Evolutionary conservation across 768 basidiomycete genomes (phyloP), one percentile per base, ranked within the genome.

Genomic region (Suillus bovinus): DNA sequence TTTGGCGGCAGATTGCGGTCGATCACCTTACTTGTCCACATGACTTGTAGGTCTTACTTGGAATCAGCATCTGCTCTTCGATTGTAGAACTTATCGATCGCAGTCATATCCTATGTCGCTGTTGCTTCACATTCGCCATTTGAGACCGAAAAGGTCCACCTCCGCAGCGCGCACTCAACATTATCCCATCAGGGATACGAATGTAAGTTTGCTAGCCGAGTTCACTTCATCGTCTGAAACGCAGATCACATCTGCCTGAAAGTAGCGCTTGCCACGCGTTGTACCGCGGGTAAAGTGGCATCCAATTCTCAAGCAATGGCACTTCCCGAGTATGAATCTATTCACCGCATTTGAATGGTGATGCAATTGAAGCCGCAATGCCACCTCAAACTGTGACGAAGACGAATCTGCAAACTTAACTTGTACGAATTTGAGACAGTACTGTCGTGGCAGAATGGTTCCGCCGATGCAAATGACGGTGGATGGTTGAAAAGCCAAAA

Each of bases 161-260:
- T 29, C 17, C 5, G 17, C 29, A n/a, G n/a, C 49, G 8, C 47
- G 29, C 24, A 16, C 50, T 52, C 50, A 31, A 52, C 17, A 20
- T 17, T 29, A 20, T 5, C 49, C 50, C 10, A 31, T 52, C 20
- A 20, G 29, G 17, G 27, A 50, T 5, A 29, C 49, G 20, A 11
- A 9, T 29, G 49, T 50, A 17, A 17, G 50, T 52, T 52, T 52
- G 10, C 10, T 6, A n/a, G 8, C 27, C 16, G 8, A 49, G 16
- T 49, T 27, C 9, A 5, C 29, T 54, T n/a, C 47, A 16, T 56
- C 24, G 42, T 47, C 39, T 17, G 33, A 63, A n/a, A 87, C 79
- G 63, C 82, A 82, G 65, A 91, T 85, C 0, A 84, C 86, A 14
- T 89, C 90, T 47, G 84, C 87, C 69, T 90, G 89, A 66, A 93